A percentile compares a stretch with the other conserved stretches of the same genome.
Evolutionary conservation across 495 filamentous ascomycete genomes (phyloP).

Genomic region (Hypoxylon perforatum): DNA sequence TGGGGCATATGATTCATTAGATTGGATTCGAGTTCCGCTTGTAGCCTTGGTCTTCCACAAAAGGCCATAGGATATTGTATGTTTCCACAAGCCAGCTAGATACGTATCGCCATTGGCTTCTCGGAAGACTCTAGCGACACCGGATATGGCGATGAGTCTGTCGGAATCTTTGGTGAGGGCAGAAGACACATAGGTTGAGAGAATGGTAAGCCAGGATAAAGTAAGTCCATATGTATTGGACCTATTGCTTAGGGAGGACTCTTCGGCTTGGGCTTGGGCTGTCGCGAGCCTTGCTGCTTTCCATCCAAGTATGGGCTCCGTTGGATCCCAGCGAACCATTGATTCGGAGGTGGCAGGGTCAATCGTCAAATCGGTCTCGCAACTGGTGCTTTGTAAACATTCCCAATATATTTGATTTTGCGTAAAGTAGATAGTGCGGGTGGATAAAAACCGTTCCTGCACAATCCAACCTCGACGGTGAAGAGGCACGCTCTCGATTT

Average conservation of each 20-base stretch:
- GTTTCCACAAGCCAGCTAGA: slow-evolving; percentile 34
- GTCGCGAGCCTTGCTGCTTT: neutral
- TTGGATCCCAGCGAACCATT: too few species aligned
- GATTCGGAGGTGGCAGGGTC: too few species aligned
- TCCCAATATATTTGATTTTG: slow-evolving; percentile 27
- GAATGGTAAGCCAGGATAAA: neutral
- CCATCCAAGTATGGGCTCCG: neutral
- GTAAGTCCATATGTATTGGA: neutral
- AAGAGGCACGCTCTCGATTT: slow-evolving; percentile 8
- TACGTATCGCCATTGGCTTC: slow-evolving; percentile 25
- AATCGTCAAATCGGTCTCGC: neutral
- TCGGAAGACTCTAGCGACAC: slow-evolving; percentile 31
- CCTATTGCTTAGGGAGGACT: neutral
- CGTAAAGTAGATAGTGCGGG: slow-evolving; percentile 22
- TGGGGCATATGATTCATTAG: neutral
- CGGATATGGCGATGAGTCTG: slow-evolving; percentile 37
- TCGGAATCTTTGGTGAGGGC: slow-evolving; percentile 32
- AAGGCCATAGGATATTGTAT: neutral
- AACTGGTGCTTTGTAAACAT: slow-evolving; percentile 2
- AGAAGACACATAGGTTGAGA: neutral
- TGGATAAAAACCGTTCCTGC: slow-evolving; percentile 24
- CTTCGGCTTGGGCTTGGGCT: neutral
- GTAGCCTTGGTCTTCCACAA: neutral
- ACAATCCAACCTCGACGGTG: slow-evolving; percentile 30
- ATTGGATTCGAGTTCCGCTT: neutral